phyloP scores from a whole-genome alignment of 768 basidiomycete genomes.

The Leucocoprinus birnbaumii region DNA sequence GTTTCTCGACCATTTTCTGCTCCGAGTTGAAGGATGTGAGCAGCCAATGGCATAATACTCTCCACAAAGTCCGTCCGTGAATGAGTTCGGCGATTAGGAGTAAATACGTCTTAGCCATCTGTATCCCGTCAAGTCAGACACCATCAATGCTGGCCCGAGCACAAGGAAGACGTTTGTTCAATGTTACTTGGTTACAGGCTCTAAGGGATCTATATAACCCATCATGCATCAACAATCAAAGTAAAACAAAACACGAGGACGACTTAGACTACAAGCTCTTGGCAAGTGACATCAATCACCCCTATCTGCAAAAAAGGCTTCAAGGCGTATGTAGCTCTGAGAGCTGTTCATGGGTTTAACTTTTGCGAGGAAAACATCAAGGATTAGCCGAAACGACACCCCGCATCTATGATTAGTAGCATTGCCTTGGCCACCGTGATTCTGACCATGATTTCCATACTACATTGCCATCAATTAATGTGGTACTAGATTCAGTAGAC shows the following conservation, averaged over 20 bases:
- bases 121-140: too few species aligned
- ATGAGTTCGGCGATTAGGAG: too few species aligned
- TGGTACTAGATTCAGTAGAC: not conserved
- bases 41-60: not conserved
- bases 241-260: not conserved
- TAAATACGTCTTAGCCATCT: not conserved
- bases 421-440: not conserved
- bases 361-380: not conserved
- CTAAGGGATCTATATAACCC: not conserved
- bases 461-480: not conserved
- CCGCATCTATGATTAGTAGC: not conserved
- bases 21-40: not conserved
- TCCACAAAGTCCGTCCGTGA: not conserved
- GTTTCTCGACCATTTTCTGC: too few species aligned
- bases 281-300: not conserved
- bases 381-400: too few species aligned
- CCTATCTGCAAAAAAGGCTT: not conserved
- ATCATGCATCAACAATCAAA: not conserved
- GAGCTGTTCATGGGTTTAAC: not conserved
- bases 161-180: not conserved
- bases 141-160: not conserved
- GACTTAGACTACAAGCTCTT: not conserved
- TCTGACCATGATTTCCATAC: not conserved
- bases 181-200: not conserved
- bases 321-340: not conserved